Percentiles rank a stretch among this genome's conserved stretches.
Conservation (phyloP, 2,329 filamentous ascomycete species). For the Hirsutella thompsonii region DNA sequence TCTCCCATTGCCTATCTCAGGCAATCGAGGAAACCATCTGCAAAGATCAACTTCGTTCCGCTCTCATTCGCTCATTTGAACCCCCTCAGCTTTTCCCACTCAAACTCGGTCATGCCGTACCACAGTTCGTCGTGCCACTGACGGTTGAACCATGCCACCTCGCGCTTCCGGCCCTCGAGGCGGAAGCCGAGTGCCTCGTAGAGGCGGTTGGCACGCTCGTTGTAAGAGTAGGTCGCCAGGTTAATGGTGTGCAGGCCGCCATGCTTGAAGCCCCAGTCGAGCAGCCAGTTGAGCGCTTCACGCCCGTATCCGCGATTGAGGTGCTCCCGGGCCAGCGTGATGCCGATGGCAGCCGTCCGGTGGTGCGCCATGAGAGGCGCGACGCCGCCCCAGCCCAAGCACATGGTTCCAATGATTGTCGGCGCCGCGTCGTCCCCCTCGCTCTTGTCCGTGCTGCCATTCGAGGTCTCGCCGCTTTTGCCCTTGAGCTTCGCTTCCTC, state of each 20-base stretch:
- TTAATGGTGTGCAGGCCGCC: conserved; percentile 29
- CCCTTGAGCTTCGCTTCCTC: neutral
- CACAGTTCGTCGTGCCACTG: conserved; percentile 21
- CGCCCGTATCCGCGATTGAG: conserved; percentile 29
- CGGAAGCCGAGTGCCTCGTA: conserved; percentile 32
- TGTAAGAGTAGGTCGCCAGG: conserved; percentile 27
- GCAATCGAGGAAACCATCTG: no score
- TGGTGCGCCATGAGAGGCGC: conserved; percentile 6
- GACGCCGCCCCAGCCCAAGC: conserved; percentile 8
- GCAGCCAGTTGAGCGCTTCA: conserved; percentile 31
- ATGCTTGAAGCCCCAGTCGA: conserved; percentile 31
- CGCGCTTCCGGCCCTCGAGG: conserved; percentile 24
- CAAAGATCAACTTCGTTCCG: no score
- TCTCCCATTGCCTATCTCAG: no score
- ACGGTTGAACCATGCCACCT: conserved; percentile 21
- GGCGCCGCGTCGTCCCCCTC: neutral
- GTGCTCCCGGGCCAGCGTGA: conserved; percentile 19
- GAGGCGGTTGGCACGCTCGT: conserved; percentile 24
- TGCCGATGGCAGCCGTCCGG: conserved; percentile 15
- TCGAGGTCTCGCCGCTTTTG: neutral
- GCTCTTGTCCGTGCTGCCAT: neutral
- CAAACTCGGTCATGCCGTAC: conserved; percentile 22
- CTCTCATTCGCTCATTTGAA: neutral
- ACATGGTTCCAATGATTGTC: conserved; percentile 10
- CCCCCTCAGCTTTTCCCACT: conserved; percentile 16